Percentiles rank a stretch among this genome's conserved stretches.
Conservation (phyloP, 1,284 basidiomycete genomes). For the Leccinum cinnamomeum region DNA sequence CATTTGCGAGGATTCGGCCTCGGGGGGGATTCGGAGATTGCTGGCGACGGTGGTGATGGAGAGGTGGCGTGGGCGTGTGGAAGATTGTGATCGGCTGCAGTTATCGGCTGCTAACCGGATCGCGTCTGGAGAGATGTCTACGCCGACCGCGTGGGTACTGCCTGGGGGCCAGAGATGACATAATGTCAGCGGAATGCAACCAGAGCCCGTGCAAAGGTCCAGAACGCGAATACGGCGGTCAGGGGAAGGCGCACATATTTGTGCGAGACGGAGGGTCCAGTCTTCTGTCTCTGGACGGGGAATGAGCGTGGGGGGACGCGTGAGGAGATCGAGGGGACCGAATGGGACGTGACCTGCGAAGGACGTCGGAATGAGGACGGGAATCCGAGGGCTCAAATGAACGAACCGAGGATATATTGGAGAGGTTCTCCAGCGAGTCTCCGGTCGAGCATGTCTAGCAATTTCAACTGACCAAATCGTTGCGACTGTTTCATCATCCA, state of each 20-base stretch:
- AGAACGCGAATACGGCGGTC: constrained; percentile 54
- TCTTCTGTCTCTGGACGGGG: constrained; percentile 92
- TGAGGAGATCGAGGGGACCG: constrained; percentile 71
- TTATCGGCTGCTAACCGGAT: constrained; percentile 75
- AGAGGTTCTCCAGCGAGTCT: constrained; percentile 73
- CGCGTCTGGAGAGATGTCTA: constrained; percentile 74
- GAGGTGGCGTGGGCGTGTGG: constrained; percentile 13
- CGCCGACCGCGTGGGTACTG: constrained; percentile 54
- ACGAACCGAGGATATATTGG: constrained; percentile 87
- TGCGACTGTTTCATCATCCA: constrained; percentile 64
- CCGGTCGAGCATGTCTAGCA: constrained; percentile 50
- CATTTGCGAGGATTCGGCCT: background rate
- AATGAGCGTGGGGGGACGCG: constrained; percentile 80
- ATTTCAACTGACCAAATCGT: constrained; percentile 22
- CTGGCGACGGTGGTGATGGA: constrained; percentile 1
- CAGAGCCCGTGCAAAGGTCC: constrained; percentile 89
- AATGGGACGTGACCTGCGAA: constrained; percentile 84
- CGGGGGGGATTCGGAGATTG: constrained; percentile 14
- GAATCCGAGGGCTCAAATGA: background rate
- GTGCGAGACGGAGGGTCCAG: constrained; percentile 64
- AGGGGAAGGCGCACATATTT: constrained; percentile 40
- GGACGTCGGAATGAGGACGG: constrained; percentile 11
- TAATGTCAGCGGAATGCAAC: constrained; percentile 83
- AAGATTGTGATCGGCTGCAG: constrained; percentile 45
- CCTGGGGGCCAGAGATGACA: constrained; percentile 59